A percentile compares a stretch with the other conserved stretches of the same genome.
These are phyloP conservation scores for Fusarium oligoseptatum DNA, from an alignment of 2,329 filamentous ascomycete species.

Conservation along the genomic window DNA sequence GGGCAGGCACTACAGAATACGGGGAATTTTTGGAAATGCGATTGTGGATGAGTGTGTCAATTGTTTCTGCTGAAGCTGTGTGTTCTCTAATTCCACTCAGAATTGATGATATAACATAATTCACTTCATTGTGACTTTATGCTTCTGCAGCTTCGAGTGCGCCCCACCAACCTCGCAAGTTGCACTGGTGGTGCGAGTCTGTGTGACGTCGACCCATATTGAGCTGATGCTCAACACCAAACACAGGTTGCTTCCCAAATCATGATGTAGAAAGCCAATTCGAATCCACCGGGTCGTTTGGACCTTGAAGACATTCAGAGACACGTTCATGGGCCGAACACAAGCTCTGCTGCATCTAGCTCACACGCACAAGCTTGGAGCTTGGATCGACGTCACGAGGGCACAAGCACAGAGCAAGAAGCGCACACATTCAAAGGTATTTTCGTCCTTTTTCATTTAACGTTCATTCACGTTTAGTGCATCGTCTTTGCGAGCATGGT, in stretches of 20 bases:
- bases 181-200: neutral
- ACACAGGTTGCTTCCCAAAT: constrained; percentile 16
- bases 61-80: neutral
- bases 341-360: neutral
- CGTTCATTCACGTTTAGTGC: constrained; percentile 42
- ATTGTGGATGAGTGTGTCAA: neutral
- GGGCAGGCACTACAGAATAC: neutral
- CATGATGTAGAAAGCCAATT: neutral
- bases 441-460: constrained; percentile 46
- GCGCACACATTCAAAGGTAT: constrained; percentile 23
- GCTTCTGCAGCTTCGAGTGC: neutral
- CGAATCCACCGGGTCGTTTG: neutral
- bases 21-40: neutral
- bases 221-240: constrained; percentile 7
- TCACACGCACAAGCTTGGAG: neutral
- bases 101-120: neutral
- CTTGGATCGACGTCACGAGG: constrained; percentile 12
- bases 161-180: neutral
- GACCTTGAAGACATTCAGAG: neutral
- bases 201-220: constrained; percentile 30
- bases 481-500: constrained; percentile 45
- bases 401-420: constrained; percentile 12
- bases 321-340: neutral
- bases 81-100: neutral
- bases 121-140: neutral